Evolutionary conservation across 306 rosid species (phyloP), one percentile per base, ranked within the genome.

Genomic region (barrel medic (Medicago truncatula)): DNA sequence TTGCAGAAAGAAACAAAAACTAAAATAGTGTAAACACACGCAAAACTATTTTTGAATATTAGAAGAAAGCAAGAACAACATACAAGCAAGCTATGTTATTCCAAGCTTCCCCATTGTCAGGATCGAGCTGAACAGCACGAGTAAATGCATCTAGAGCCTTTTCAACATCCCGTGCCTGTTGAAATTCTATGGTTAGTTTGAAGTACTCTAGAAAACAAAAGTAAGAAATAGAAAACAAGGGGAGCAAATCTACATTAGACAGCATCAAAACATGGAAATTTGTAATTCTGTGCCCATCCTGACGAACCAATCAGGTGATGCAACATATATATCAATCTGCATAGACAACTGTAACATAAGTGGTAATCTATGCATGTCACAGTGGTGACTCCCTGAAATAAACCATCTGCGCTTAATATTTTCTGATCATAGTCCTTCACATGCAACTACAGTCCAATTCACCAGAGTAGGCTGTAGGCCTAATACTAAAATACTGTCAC

Each of bases 61-160:
- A 78, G 61, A 81, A 23, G 52, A 61, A 76, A 76, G 79, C 9
- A 64, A 68, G 67, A 76, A 77, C 47, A 67, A 41, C 97, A 77
- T 89, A 95, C 98, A 95, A 82, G 82, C 98, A 92, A 87, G 98
- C 98, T 74, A 95, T 88, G 78, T 95, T 95, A 83, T 95, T 95
- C 98, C 98, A 95, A 69, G 98, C 97, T 89, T 95, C 98, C 84
- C 98, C 98, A 41, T 95, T 95, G 41, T 92, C 97, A 54, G 98
- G 98, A 83, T 92, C 96, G 71, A 95, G 98, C 82, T 95, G 97
- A 86, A 95, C 96, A 39, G 98, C 91, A 31, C 96, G 96, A 56
- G 97, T 92, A 86, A 95, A 95, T 4, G 89, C 96, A 90, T 95
- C 98, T 76, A 95, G 74, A 73, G 98, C 98, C 86, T 92, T 95